Evolutionary conservation across 2,329 filamentous ascomycete species (phyloP), one percentile per base, ranked within the genome.

Genomic region (Sordariomycetes sp.): DNA sequence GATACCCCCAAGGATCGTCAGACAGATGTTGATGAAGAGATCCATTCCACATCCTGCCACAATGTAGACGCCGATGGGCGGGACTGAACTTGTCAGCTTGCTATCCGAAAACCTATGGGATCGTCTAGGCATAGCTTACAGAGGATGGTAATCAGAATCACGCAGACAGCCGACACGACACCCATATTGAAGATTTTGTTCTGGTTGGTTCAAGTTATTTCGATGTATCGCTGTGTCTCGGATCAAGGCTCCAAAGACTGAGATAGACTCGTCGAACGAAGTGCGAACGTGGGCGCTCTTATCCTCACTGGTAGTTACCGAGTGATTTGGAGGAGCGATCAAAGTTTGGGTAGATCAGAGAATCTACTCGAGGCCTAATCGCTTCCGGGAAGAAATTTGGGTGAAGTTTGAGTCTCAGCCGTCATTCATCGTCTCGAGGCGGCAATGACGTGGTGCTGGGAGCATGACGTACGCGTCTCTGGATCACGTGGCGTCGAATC

Each of bases 1-100:
- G 33, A 92, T 58, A 54, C 80, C 84, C n/a, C 78, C 78, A 16
- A 82, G 66, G 19, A 82, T 46, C 0, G 79, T 83, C 41, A 84
- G 58, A 44, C 72, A 67, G 46, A 83, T 70, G 53, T 83, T 84
- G 57, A 83, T 72, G 34, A 78, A 63, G 21, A 83, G 55, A 47
- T 83, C 63, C 51, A 61, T 59, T 38, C 78, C 76, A 48, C 77
- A 83, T 48, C 79, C 79, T 37, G 77, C 70, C 33, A 83, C 69
- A 32, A 71, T 57, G 50, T 66, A 78, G 29, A 80, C 77, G 32
- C 77, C 79, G 35, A 79, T 53, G 11, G 79, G 79, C 33, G 79
- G 79, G 39, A 81, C 79, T 84, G 42, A 6, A 16, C 23, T 21
- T 11, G 19, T 30, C 23, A 25, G 19, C 17, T 32, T 4, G 26